phyloP scores from a whole-genome alignment of 352 stramenopile genomes.

The Aphanomyces astaci region DNA sequence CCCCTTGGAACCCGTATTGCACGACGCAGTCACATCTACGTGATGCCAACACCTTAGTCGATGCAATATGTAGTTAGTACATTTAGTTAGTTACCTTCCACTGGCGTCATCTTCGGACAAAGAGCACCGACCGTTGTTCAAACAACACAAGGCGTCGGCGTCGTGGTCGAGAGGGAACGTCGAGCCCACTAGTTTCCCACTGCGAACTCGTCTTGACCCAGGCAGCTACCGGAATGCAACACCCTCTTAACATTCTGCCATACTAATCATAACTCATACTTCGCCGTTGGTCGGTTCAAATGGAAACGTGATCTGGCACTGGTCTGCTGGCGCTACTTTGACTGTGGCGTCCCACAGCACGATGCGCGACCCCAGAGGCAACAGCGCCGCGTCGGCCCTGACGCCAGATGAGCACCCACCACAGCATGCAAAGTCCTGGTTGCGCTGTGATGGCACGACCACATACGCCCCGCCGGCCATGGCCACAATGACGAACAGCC shows the following conservation, averaged over 20 bases:
- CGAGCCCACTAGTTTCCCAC: conserved; percentile 45
- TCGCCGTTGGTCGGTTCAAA: conserved; percentile 55
- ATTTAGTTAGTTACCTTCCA: conserved; percentile 27
- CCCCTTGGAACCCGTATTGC: conserved; percentile 54
- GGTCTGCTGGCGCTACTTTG: conserved; percentile 39
- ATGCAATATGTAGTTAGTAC: neutral
- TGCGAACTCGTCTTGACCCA: conserved; percentile 49
- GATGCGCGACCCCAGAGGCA: conserved; percentile 39
- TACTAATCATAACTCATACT: neutral
- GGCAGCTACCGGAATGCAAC: conserved; percentile 25
- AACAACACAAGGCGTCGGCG: conserved; percentile 55
- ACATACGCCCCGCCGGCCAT: conserved; percentile 18
- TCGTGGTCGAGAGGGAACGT: conserved; percentile 69
- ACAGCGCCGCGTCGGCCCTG: conserved; percentile 41
- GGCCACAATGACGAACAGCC: no score
- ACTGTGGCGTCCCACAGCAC: conserved; percentile 66
- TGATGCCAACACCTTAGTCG: no score
- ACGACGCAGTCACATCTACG: conserved; percentile 47
- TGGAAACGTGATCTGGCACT: conserved; percentile 47
- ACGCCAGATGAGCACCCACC: conserved; percentile 55
- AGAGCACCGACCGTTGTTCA: conserved; percentile 45
- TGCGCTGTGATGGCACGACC: conserved; percentile 10
- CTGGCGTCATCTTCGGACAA: conserved; percentile 48
- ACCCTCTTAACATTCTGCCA: neutral
- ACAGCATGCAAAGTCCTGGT: conserved; percentile 58